These are phyloP conservation scores for Leccinum huronense DNA, from an alignment of 1,284 basidiomycete species.

Conservation along the genomic window DNA sequence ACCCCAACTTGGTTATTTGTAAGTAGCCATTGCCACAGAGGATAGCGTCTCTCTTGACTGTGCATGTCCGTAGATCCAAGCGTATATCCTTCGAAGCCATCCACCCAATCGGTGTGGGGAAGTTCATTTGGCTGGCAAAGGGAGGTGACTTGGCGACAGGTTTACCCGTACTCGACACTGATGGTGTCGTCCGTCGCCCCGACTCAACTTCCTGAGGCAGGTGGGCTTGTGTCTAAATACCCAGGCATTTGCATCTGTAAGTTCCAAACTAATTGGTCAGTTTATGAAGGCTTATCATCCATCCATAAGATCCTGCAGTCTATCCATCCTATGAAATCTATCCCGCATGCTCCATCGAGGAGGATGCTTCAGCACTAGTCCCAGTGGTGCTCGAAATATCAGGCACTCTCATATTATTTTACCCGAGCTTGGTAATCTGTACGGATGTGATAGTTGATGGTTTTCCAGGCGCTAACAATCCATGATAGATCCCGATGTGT, in stretches of 20 bases:
- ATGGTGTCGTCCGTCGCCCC: constrained; percentile 3
- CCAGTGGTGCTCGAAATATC: constrained; percentile 3
- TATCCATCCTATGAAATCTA: constrained; percentile 35
- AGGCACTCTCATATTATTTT: not conserved
- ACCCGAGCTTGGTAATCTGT: constrained; percentile 30
- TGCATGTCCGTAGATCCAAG: constrained; percentile 35
- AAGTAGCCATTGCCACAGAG: constrained; percentile 16
- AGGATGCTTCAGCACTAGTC: constrained; percentile 6
- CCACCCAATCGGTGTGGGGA: constrained; percentile 14
- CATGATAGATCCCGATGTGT: constrained; percentile 40
- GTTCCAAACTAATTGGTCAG: constrained; percentile 3
- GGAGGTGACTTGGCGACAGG: constrained; percentile 17
- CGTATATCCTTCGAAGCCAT: constrained; percentile 34
- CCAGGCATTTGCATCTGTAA: constrained; percentile 29
- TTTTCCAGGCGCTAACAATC: constrained; percentile 17
- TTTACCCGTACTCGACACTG: constrained; percentile 21
- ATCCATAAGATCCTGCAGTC: constrained; percentile 27
- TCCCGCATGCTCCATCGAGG: constrained; percentile 18
- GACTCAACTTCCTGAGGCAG: constrained; percentile 14
- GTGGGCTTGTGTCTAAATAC: constrained; percentile 19
- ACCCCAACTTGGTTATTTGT: constrained; percentile 41
- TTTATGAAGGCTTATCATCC: constrained; percentile 9
- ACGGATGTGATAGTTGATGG: constrained; percentile 10
- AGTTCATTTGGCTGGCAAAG: constrained; percentile 27
- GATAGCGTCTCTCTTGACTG: constrained; percentile 7